Evolutionary conservation across 345 rosid species (phyloP), one percentile per base, ranked within the genome.

Genomic region (Hypericum androsaemum): DNA sequence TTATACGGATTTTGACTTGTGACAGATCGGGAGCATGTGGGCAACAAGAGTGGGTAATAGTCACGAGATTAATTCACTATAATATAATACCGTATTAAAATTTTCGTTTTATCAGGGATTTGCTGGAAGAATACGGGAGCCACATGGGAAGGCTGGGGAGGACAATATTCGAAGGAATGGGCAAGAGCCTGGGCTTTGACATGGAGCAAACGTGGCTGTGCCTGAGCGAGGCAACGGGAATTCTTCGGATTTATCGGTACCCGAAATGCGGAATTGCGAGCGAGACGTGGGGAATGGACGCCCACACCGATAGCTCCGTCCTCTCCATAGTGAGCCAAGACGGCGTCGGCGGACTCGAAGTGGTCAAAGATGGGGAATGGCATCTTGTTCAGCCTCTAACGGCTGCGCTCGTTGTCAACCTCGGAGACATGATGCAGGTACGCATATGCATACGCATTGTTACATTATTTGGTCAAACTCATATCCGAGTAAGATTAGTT

Each of bases 381-480:
- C 53, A 76, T 11, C 62, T 15, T 7, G 75, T 86, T 5, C 57
- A 70, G 6, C 85, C 95, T 14, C 53, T 67, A 41, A 71, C 80
- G 0, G 38, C 64, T 56, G 64, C 87, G 5, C 74, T 90, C 0
- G 3, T 82, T 0, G 67, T 87, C 65, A 83, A 90, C 60, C 66
- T 90, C 2, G 98, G 96, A 39, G 96, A 90, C 63, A 86, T 84
- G 95, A 79, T 80, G 79, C 89, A 89, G 94, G 94, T 85, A 48
- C 15, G 8, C 12, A 6, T 40, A 5, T 12, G n/a, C n/a, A n/a
- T n/a, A n/a, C n/a, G n/a, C n/a, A n/a, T n/a, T n/a, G n/a, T n/a
- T n/a, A n/a, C n/a, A n/a, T n/a, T n/a, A n/a, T n/a, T n/a, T n/a
- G n/a, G n/a, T n/a, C n/a, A n/a, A n/a, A n/a, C n/a, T n/a, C n/a